Evolutionary conservation across 768 basidiomycete species (phyloP).

Genomic region (Pluteus cervinus): DNA sequence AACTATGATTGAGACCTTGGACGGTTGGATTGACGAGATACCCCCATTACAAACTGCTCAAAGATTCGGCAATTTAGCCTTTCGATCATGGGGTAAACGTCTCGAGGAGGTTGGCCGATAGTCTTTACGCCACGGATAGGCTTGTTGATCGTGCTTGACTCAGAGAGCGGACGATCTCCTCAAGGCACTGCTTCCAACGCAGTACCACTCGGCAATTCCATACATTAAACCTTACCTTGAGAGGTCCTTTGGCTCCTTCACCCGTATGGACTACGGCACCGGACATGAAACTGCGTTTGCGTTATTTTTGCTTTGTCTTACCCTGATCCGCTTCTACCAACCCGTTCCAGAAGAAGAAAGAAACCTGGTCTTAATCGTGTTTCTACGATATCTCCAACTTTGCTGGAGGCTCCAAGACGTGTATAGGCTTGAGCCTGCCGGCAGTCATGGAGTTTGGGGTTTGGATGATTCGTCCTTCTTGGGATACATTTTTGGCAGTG

Average conservation of each 20-base stretch:
- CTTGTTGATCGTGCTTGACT: constrained; percentile 7
- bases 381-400: constrained; percentile 71
- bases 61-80: constrained; percentile 89
- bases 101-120: constrained; percentile 59
- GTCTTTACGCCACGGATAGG: constrained; percentile 5
- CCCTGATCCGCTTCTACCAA: constrained; percentile 61
- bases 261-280: constrained; percentile 92
- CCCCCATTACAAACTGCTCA: constrained; percentile 72
- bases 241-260: constrained; percentile 84
- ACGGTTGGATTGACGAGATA: constrained; percentile 74
- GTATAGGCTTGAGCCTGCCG: constrained; percentile 91
- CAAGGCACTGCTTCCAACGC: constrained; percentile 37
- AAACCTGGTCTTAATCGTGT: constrained; percentile 51
- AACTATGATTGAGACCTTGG: constrained; percentile 57
- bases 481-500: constrained; percentile 87
- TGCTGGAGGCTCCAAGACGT: constrained; percentile 84
- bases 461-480: constrained; percentile 89
- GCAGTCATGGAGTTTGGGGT: constrained; percentile 98
- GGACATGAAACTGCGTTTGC: constrained; percentile 93
- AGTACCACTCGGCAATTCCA: constrained; percentile 40
- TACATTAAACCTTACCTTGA: constrained; percentile 75
- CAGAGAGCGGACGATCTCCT: constrained; percentile 56
- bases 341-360: constrained; percentile 60
- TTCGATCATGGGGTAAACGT: constrained; percentile 75
- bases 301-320: constrained; percentile 67